Percentiles rank a stretch among this genome's conserved stretches.
Conservation (phyloP, 179 eudicot genomes). For the Dionaea muscipula region DNA sequence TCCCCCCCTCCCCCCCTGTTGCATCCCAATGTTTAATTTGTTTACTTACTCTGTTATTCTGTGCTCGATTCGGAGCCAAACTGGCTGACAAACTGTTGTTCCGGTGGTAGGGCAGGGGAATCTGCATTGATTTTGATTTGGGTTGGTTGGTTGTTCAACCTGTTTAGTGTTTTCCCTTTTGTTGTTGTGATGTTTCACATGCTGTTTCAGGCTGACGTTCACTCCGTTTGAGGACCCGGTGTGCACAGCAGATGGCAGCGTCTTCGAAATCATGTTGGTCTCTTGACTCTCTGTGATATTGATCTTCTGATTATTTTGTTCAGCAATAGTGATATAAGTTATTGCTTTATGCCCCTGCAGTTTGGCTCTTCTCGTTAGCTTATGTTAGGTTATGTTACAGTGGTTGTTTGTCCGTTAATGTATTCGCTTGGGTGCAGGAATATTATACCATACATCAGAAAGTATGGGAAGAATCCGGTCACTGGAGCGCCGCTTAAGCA, state of each 20-base stretch:
- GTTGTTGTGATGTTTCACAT: neutral
- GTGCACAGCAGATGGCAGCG: conserved; percentile 76
- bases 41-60: neutral
- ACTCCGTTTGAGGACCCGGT: conserved; percentile 86
- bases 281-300: no score
- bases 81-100: no score
- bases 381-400: no score
- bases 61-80: no score
- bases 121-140: neutral
- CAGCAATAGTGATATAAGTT: no score
- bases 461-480: conserved; percentile 82
- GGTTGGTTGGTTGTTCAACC: neutral
- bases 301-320: no score
- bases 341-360: no score
- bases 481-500: conserved; percentile 69
- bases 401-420: neutral
- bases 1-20: neutral
- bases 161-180: neutral
- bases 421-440: conserved; percentile 31
- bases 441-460: conserved; percentile 65
- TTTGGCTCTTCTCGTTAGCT: no score
- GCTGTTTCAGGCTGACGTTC: conserved; percentile 55
- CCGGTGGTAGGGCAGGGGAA: no score
- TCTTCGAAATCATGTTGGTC: conserved; percentile 66
- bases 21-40: neutral